Percentiles rank a stretch among this genome's conserved stretches.
phyloP scores from a whole-genome alignment of 2,329 filamentous ascomycete genomes.

The Stenocarpella maydis region DNA sequence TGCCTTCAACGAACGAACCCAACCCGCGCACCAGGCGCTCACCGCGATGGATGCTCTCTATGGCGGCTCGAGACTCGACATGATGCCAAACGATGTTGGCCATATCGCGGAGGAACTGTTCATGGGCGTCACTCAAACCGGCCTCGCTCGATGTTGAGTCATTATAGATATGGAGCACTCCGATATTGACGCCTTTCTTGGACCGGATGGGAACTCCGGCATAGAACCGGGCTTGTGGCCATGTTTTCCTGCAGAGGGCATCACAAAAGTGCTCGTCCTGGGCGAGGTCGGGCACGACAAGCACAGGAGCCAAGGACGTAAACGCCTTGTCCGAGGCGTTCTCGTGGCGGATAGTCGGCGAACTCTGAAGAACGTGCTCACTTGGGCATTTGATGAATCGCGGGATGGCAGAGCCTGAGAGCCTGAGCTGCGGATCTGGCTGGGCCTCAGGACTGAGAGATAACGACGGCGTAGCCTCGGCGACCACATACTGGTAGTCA shows the following conservation, averaged over 20 bases:
- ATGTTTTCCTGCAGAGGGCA: neutral
- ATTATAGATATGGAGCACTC: slow-evolving; percentile 24
- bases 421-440: neutral
- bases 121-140: slow-evolving; percentile 32
- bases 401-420: slow-evolving; percentile 25
- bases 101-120: slow-evolving; percentile 39
- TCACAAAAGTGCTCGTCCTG: slow-evolving; percentile 24
- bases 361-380: slow-evolving; percentile 14
- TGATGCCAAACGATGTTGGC: slow-evolving; percentile 41
- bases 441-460: neutral
- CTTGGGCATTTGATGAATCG: neutral
- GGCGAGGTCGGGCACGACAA: slow-evolving; percentile 28
- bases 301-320: neutral
- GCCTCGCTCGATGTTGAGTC: slow-evolving; percentile 1
- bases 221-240: slow-evolving; percentile 27
- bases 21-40: slow-evolving; percentile 40
- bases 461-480: slow-evolving; percentile 27
- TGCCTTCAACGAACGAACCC: slow-evolving; percentile 38
- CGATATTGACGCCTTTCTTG: slow-evolving; percentile 30
- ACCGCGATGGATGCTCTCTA: slow-evolving; percentile 39
- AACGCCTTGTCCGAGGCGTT: neutral
- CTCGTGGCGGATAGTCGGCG: neutral
- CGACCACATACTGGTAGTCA: slow-evolving; percentile 31
- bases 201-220: slow-evolving; percentile 33
- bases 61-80: slow-evolving; percentile 39